A percentile compares a stretch with the other conserved stretches of the same genome.
phyloP scores from a whole-genome alignment of 176 grass and related monocot genomes.

The Leersia perrieri region DNA sequence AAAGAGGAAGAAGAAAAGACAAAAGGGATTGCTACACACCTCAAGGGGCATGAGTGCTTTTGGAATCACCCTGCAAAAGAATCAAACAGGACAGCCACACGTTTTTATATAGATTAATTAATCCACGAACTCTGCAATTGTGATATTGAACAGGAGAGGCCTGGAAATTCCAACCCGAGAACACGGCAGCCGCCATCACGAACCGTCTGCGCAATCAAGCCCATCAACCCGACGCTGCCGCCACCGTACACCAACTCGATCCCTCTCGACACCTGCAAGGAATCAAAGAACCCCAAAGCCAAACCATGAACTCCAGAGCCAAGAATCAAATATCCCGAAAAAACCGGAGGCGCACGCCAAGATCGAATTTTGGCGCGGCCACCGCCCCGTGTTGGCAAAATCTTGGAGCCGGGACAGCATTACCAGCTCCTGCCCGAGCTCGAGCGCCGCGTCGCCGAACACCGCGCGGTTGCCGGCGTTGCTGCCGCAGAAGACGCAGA shows the following conservation, averaged over 20 bases:
- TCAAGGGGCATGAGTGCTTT: conserved; percentile 88
- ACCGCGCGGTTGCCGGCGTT: conserved; percentile 76
- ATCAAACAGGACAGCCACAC: conserved; percentile 14
- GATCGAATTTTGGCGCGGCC: background rate
- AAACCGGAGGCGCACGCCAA: background rate
- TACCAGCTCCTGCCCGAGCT: conserved; percentile 87
- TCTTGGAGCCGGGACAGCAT: conserved; percentile 12
- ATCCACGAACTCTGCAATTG: background rate
- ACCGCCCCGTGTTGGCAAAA: background rate
- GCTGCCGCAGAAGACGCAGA: conserved; percentile 99
- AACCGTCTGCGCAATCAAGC: conserved; percentile 87
- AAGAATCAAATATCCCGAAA: background rate
- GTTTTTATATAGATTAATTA: background rate
- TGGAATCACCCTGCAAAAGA: conserved; percentile 76
- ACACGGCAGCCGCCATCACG: conserved; percentile 78
- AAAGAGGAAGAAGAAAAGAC: background rate
- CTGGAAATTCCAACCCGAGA: conserved; percentile 51
- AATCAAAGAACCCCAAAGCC: background rate
- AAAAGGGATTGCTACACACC: conserved; percentile 46
- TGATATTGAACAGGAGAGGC: background rate
- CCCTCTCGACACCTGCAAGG: conserved; percentile 59
- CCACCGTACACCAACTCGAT: conserved; percentile 96
- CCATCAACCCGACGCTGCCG: conserved; percentile 94
- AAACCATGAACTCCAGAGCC: conserved; percentile 5
- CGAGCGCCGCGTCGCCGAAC: conserved; percentile 82